These are phyloP conservation scores for Lasiosphaeris hirsuta DNA, from an alignment of 495 filamentous ascomycete genomes.

Conservation along the genomic window DNA sequence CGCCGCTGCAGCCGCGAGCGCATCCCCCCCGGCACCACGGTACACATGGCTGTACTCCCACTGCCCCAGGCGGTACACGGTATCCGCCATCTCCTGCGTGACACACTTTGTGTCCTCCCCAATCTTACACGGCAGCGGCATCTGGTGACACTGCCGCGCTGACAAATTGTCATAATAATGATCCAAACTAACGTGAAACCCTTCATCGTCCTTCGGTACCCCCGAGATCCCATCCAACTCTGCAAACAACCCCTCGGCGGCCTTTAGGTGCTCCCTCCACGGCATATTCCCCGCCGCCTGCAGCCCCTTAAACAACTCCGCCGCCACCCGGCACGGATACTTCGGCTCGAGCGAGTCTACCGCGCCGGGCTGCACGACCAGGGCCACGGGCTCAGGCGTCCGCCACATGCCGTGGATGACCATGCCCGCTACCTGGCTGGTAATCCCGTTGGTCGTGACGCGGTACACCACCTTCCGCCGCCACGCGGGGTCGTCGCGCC, in stretches of 20 bases:
- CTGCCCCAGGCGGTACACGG: slow-evolving; percentile 64
- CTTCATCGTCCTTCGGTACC: slow-evolving; percentile 46
- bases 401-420: slow-evolving; percentile 59
- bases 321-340: slow-evolving; percentile 54
- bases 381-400: slow-evolving; percentile 33
- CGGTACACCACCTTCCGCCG: slow-evolving; percentile 49
- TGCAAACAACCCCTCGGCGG: slow-evolving; percentile 46
- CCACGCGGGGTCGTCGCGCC: slow-evolving; percentile 26
- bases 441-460: slow-evolving; percentile 69
- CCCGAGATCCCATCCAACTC: slow-evolving; percentile 59
- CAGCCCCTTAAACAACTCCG: slow-evolving; percentile 1
- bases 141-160: slow-evolving; percentile 61
- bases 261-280: slow-evolving; percentile 59
- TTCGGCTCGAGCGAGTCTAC: slow-evolving; percentile 63
- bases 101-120: slow-evolving; percentile 48
- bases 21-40: slow-evolving; percentile 49
- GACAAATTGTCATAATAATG: slow-evolving; percentile 75
- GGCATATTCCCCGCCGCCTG: slow-evolving; percentile 10
- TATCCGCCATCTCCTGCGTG: slow-evolving; percentile 50
- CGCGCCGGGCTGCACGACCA: slow-evolving; percentile 48
- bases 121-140: slow-evolving; percentile 58
- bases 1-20: slow-evolving; percentile 52
- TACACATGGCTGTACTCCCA: slow-evolving; percentile 70
- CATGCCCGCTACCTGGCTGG: slow-evolving; percentile 66
- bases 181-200: slow-evolving; percentile 62